Percentiles rank a stretch among this genome's conserved stretches.
phyloP scores from a whole-genome alignment of 306 rosid species.

The Pterocarpus macrocarpus region DNA sequence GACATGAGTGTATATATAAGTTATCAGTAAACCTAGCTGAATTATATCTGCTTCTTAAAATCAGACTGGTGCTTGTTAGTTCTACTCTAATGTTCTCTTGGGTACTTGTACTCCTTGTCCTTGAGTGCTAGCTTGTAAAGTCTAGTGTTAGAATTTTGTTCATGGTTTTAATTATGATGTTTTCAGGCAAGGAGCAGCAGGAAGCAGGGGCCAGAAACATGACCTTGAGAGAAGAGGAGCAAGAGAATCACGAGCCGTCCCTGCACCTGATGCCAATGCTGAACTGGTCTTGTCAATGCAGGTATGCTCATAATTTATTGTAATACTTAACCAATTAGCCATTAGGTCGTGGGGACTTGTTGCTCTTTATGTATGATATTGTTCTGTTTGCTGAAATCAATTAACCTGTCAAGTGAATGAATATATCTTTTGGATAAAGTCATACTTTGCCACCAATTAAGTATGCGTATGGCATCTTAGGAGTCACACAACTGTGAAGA shows the following conservation, averaged over 20 bases:
- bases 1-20: not conserved
- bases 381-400: constrained; percentile 1
- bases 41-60: constrained; percentile 4
- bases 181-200: constrained; percentile 89
- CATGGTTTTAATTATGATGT: constrained; percentile 39
- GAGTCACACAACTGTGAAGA: not conserved
- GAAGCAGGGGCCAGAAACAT: constrained; percentile 80
- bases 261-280: constrained; percentile 99
- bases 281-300: constrained; percentile 92
- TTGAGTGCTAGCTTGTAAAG: constrained; percentile 21
- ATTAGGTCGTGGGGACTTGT: not conserved
- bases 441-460: constrained; percentile 2
- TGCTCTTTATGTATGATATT: not conserved
- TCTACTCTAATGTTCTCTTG: not conserved
- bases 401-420: constrained; percentile 17
- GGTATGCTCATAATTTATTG: constrained; percentile 60
- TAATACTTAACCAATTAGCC: not conserved
- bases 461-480: constrained; percentile 13
- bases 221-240: constrained; percentile 82
- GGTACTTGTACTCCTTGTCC: not conserved
- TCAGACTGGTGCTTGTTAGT: constrained; percentile 16
- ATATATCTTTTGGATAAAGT: constrained; percentile 2
- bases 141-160: constrained; percentile 23
- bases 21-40: constrained; percentile 13
- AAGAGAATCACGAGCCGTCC: constrained; percentile 88